A percentile compares a stretch with the other conserved stretches of the same genome.
Evolutionary conservation across 345 rosid genomes (phyloP).

Genomic region (Acer saccharum): DNA sequence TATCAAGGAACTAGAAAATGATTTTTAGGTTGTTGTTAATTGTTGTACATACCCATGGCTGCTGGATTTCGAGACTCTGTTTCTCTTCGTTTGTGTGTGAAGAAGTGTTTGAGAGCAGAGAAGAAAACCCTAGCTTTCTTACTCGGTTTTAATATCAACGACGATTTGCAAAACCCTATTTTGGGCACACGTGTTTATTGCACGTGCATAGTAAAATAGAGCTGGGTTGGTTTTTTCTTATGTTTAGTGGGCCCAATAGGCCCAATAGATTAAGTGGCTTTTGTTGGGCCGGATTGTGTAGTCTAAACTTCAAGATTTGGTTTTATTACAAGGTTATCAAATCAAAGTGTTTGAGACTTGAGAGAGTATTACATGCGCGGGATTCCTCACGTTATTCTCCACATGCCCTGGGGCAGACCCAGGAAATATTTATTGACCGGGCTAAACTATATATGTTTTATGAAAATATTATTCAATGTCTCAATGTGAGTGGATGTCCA

Average conservation of each 20-base stretch:
- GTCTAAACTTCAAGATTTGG: neutral
- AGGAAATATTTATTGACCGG: no score
- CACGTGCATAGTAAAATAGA: neutral
- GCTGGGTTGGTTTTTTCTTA: neutral
- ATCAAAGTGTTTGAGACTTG: no score
- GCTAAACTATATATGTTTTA: no score
- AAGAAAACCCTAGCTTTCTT: neutral
- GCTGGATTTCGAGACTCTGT: neutral
- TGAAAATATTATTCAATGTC: no score
- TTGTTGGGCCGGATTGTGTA: neutral
- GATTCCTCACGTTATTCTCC: no score
- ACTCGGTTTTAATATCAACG: neutral
- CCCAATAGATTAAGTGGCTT: neutral
- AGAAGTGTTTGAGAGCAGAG: neutral
- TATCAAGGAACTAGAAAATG: neutral
- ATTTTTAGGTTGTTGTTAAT: neutral
- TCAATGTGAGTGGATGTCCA: no score
- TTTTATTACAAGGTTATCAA: no score
- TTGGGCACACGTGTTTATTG: neutral
- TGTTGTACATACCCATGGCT: conserved; percentile 27
- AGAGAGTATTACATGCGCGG: neutral
- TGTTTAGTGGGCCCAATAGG: neutral
- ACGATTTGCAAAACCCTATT: conserved; percentile 23
- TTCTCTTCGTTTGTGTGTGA: neutral
- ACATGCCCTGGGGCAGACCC: no score